phyloP scores from a whole-genome alignment of 2,329 filamentous ascomycete genomes.

The Scedosporium boydii region DNA sequence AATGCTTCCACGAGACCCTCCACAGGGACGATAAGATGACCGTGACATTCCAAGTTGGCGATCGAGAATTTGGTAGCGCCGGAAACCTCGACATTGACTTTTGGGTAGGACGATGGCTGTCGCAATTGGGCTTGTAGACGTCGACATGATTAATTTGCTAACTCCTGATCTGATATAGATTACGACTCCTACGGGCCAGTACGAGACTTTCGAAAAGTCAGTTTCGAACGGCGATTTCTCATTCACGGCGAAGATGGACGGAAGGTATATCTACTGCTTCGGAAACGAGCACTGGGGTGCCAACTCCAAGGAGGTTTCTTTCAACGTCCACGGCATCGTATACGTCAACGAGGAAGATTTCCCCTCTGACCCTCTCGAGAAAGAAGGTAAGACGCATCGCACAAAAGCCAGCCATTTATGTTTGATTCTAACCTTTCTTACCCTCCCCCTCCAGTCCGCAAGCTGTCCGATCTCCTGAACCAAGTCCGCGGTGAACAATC shows the following conservation, averaged over 20 bases:
- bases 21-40: slow-evolving; percentile 97
- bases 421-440: not conserved
- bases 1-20: slow-evolving; percentile 94
- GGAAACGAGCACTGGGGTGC: slow-evolving; percentile 98
- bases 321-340: slow-evolving; percentile 98
- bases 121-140: not conserved
- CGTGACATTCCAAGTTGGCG: slow-evolving; percentile 95
- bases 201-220: slow-evolving; percentile 70
- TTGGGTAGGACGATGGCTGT: slow-evolving; percentile 54
- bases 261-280: slow-evolving; percentile 94
- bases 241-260: slow-evolving; percentile 77
- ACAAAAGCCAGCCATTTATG: slow-evolving; percentile 7
- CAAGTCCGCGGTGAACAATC: slow-evolving; percentile 97
- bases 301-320: slow-evolving; percentile 94
- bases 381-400: slow-evolving; percentile 57
- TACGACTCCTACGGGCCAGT: slow-evolving; percentile 64
- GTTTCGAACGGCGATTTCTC: slow-evolving; percentile 88
- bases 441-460: slow-evolving; percentile 49
- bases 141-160: slow-evolving; percentile 5
- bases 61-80: slow-evolving; percentile 87
- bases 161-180: slow-evolving; percentile 41
- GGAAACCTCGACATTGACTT: slow-evolving; percentile 97
- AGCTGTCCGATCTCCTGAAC: slow-evolving; percentile 72
- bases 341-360: slow-evolving; percentile 87
- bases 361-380: slow-evolving; percentile 78